phyloP scores from a whole-genome alignment of 495 filamentous ascomycete species.

The Talaromyces proteolyticus region DNA sequence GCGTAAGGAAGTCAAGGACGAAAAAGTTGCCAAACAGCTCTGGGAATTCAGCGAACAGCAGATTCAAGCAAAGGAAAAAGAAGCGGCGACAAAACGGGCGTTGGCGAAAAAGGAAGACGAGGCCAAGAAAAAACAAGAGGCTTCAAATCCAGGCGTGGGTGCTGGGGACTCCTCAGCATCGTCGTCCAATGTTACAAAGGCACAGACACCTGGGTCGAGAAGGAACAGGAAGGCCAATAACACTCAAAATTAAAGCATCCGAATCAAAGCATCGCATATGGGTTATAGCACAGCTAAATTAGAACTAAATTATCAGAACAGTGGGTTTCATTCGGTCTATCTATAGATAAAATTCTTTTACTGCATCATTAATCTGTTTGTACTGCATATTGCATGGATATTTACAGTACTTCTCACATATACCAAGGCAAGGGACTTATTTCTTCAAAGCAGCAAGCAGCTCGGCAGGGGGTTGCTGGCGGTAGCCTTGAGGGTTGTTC shows the following conservation, averaged over 20 bases:
- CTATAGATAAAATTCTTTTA: not conserved
- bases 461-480: constrained; percentile 80
- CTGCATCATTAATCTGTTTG: not conserved
- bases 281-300: no score
- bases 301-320: no score
- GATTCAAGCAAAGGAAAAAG: constrained; percentile 77
- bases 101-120: constrained; percentile 64
- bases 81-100: constrained; percentile 61
- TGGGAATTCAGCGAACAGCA: constrained; percentile 86
- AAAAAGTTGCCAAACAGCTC: constrained; percentile 69
- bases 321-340: not conserved
- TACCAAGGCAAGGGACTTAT: constrained; percentile 24
- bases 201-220: constrained; percentile 34
- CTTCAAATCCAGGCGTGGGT: no score
- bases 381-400: not conserved
- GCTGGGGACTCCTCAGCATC: no score
- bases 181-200: constrained; percentile 12
- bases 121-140: constrained; percentile 28
- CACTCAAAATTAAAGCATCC: no score
- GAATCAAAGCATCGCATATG: no score
- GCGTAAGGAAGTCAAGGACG: constrained; percentile 70
- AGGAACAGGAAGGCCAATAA: constrained; percentile 32
- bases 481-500: constrained; percentile 94
- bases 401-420: not conserved
- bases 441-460: constrained; percentile 61